Conservation (phyloP, 2,329 filamentous ascomycete genomes). For the Metarhizium humberi region DNA sequence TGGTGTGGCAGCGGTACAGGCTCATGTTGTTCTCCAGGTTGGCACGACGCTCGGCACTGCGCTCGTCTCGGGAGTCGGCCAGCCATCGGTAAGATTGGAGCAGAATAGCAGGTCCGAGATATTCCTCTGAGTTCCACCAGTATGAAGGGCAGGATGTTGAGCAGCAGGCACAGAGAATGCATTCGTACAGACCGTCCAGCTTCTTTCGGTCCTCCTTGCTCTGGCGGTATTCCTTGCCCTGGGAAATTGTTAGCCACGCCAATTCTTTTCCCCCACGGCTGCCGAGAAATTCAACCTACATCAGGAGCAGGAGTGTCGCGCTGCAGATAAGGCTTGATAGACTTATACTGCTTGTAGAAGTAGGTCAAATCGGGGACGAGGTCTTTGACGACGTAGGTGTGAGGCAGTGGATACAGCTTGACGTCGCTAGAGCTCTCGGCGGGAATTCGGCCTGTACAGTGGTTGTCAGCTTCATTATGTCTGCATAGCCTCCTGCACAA, state of each 20-base stretch:
- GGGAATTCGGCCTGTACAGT: slow-evolving; percentile 73
- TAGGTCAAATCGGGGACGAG: slow-evolving; percentile 94
- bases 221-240: slow-evolving; percentile 91
- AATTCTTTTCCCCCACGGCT: neutral
- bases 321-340: slow-evolving; percentile 97
- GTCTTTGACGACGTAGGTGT: slow-evolving; percentile 99
- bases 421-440: slow-evolving; percentile 70
- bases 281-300: slow-evolving; percentile 43
- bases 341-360: slow-evolving; percentile 99
- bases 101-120: slow-evolving; percentile 92
- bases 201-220: slow-evolving; percentile 87
- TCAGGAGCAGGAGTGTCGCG: slow-evolving; percentile 75
- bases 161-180: slow-evolving; percentile 98
- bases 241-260: slow-evolving; percentile 8
- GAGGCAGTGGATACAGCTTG: slow-evolving; percentile 95
- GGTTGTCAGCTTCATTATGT: neutral
- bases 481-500: neutral
- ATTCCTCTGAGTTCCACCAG: slow-evolving; percentile 99
- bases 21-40: slow-evolving; percentile 98
- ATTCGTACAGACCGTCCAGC: slow-evolving; percentile 97
- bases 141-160: slow-evolving; percentile 98
- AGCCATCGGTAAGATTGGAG: slow-evolving; percentile 98
- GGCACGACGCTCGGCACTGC: slow-evolving; percentile 76
- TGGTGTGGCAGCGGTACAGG: slow-evolving; percentile 97
- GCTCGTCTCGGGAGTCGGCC: slow-evolving; percentile 88